These are phyloP conservation scores for Trematosphaeria pertusa DNA, from an alignment of 2,329 filamentous ascomycete species.

Conservation along the genomic window DNA sequence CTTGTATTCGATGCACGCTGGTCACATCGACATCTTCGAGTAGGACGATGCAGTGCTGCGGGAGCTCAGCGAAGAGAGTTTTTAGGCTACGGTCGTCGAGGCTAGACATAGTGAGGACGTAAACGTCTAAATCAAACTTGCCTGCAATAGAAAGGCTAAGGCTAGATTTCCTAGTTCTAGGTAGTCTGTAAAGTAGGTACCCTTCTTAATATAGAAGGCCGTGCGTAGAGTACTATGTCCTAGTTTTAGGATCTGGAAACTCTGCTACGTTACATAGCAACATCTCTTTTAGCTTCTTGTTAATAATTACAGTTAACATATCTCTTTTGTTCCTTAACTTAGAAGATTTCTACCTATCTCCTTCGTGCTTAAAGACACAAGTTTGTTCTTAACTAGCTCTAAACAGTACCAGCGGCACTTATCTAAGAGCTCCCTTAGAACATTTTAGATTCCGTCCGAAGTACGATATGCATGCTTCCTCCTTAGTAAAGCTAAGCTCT, in stretches of 20 bases:
- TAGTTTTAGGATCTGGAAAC: slow-evolving; percentile 72
- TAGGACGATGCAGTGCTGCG: slow-evolving; percentile 18
- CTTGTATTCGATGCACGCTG: slow-evolving; percentile 45
- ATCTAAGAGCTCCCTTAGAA: slow-evolving; percentile 15
- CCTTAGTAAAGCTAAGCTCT: slow-evolving; percentile 13
- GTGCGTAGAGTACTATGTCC: slow-evolving; percentile 34
- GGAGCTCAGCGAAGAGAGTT: slow-evolving; percentile 20
- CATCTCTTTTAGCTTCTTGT: slow-evolving; percentile 67
- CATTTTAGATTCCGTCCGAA: slow-evolving; percentile 18
- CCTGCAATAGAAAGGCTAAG: slow-evolving; percentile 12
- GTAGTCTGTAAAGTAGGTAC: slow-evolving; percentile 21
- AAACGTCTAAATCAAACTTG: slow-evolving; percentile 20
- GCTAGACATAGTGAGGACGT: slow-evolving; percentile 16
- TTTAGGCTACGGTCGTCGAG: slow-evolving; percentile 16
- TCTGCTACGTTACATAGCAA: slow-evolving; percentile 75
- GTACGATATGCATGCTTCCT: slow-evolving; percentile 18
- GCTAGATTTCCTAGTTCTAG: slow-evolving; percentile 21
- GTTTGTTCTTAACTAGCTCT: slow-evolving; percentile 19
- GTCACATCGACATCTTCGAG: slow-evolving; percentile 22
- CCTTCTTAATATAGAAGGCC: slow-evolving; percentile 21
- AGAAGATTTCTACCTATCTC: slow-evolving; percentile 13
- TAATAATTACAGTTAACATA: slow-evolving; percentile 70
- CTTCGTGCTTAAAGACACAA: slow-evolving; percentile 23
- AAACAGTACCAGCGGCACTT: slow-evolving; percentile 19
- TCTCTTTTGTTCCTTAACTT: slow-evolving; percentile 18